Base-by-base conservation (phyloP, 108 stramenopile genomes). In the Pseudonitzschia multiseries region DNA sequence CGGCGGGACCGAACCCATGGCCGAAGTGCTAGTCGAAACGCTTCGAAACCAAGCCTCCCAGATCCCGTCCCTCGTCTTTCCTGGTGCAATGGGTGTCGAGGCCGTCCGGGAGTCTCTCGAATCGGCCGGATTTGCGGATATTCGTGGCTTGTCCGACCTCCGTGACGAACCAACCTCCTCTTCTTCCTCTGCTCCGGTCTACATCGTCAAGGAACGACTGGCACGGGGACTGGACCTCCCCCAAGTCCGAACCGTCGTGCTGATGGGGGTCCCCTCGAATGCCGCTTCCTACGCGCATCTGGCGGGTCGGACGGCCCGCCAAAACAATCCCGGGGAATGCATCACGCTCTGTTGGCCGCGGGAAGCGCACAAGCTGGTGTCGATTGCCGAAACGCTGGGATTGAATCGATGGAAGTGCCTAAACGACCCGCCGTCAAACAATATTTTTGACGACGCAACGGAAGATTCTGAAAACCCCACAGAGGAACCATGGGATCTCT, bases 301-400 rank as follows among this genome's bases (percentile, higher is more conserved):
- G 79, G 81, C 88, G 1, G 90, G 90, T 28, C 79, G 90, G 6
- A 92, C 90, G n/a, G 90, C 87, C 40, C 65, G 90, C 24, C 76
- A 66, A 54, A 78, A 83, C 29, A 27, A 65, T 21, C n/a, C 50
- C 26, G 90, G 90, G 9, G 77, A 72, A 42, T 82, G 81, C 0
- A 75, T 87, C 14, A 85, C 86, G n/a, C 72, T 88, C 36, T 85
- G 20, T 54, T 76, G 22, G 53, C 74, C 29, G 68, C 53, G 74
- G 27, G 84, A 88, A 51, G 79, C 73, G 8, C 64, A 69, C 20
- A 73, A 79, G 52, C 68, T 88, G 57, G 83, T 67, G 1, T 73
- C 78, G 21, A 82, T 88, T 61, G 80, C 81, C 24, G 81, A 85
- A 36, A 77, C 84, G 32, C 66, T 88, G 44, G 84, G 84, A 4